These are phyloP conservation scores for Tubosaeta brunneosetosa DNA, from an alignment of 768 basidiomycete genomes.

Conservation along the genomic window DNA sequence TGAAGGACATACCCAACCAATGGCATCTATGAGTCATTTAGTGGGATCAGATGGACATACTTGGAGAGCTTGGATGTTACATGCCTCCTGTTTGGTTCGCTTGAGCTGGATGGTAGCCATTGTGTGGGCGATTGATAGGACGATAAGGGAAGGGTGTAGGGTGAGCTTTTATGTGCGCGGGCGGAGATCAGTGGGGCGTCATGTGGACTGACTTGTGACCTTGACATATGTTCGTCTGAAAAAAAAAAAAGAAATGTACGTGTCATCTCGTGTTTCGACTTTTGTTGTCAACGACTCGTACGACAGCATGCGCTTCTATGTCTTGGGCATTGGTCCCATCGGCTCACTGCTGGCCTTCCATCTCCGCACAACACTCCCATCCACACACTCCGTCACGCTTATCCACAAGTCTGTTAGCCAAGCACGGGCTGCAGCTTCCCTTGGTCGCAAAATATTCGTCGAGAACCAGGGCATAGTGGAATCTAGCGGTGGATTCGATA, in stretches of 20 bases:
- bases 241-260: not conserved
- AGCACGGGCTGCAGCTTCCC: constrained; percentile 31
- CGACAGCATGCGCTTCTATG: constrained; percentile 50
- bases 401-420: constrained; percentile 54
- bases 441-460: constrained; percentile 40
- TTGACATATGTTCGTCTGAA: not conserved
- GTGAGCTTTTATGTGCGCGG: constrained; percentile 6
- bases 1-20: constrained; percentile 48
- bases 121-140: constrained; percentile 9
- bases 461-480: constrained; percentile 46
- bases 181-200: constrained; percentile 5
- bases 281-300: not conserved
- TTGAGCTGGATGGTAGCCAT: constrained; percentile 56
- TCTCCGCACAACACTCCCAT: constrained; percentile 57
- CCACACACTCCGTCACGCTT: constrained; percentile 55
- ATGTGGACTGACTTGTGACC: constrained; percentile 6
- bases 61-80: constrained; percentile 1
- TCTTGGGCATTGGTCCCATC: constrained; percentile 78
- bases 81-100: constrained; percentile 57
- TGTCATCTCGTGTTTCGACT: not conserved
- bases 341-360: constrained; percentile 80
- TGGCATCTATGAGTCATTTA: constrained; percentile 50
- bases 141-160: constrained; percentile 3
- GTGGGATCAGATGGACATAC: not conserved
- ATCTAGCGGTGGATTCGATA: constrained; percentile 41